A percentile compares a stretch with the other conserved stretches of the same genome.
Conservation (phyloP, 805 yeast species). For the Cyberlindnera samutprakarnensis region DNA sequence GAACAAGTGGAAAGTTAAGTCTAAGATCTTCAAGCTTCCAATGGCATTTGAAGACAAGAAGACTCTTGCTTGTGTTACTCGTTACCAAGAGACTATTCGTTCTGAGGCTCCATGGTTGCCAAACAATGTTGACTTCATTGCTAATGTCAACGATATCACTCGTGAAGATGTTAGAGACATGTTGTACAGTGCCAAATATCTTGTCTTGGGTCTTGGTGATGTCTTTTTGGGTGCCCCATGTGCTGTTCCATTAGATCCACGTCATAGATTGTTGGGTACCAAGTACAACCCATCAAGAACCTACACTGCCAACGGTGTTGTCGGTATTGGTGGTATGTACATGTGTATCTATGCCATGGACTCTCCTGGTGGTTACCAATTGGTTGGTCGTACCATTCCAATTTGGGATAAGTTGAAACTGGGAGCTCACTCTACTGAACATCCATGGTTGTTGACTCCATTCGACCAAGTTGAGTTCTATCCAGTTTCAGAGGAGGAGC, state of each 20-base stretch:
- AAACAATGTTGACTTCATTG: conserved; percentile 92
- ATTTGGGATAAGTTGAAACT: conserved; percentile 93
- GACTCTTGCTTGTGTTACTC: conserved; percentile 80
- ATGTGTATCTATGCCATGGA: conserved; percentile 96
- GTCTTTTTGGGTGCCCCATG: conserved; percentile 98
- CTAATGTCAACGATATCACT: conserved; percentile 74
- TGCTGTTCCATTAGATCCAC: conserved; percentile 96
- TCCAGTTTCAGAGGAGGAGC: conserved; percentile 80
- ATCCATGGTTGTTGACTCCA: conserved; percentile 89
- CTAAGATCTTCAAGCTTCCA: conserved; percentile 79
- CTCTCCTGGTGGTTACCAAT: conserved; percentile 97
- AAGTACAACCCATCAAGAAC: conserved; percentile 97
- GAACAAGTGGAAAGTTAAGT: conserved; percentile 79
- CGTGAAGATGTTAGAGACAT: conserved; percentile 74
- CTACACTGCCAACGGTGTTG: conserved; percentile 93
- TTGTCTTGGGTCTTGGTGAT: conserved; percentile 94
- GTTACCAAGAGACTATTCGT: conserved; percentile 92
- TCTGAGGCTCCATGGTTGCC: conserved; percentile 97
- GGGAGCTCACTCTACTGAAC: conserved; percentile 50
- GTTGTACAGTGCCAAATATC: conserved; percentile 82
- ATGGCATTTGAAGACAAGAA: conserved; percentile 94
- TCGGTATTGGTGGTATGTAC: conserved; percentile 97
- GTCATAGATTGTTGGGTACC: conserved; percentile 86
- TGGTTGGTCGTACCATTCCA: conserved; percentile 94
- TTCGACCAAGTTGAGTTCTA: conserved; percentile 94